Evolutionary conservation across 2,329 filamentous ascomycete species (phyloP).

Genomic region (Myriangium duriaei): DNA sequence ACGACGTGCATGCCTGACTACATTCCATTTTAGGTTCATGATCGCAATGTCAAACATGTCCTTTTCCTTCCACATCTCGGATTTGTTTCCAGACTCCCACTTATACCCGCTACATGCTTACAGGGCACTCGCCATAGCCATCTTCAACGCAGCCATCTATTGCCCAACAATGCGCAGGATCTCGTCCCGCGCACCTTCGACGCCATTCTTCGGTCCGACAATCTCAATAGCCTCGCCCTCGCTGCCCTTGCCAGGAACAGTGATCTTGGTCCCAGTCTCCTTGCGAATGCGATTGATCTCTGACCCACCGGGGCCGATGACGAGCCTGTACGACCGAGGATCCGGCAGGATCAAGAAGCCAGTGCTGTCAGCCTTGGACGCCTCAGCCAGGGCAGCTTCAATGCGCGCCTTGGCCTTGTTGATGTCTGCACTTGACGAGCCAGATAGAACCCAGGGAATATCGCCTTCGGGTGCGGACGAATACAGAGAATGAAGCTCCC

Average conservation of each 20-base stretch:
- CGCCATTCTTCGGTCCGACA: slow-evolving; percentile 61
- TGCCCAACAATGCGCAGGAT: slow-evolving; percentile 66
- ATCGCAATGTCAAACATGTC: no score
- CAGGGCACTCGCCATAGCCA: no score
- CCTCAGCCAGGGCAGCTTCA: slow-evolving; percentile 58
- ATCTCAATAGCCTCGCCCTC: slow-evolving; percentile 88
- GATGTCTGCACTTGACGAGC: slow-evolving; percentile 58
- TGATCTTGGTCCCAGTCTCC: slow-evolving; percentile 86
- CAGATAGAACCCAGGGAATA: slow-evolving; percentile 83
- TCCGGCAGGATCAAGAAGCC: slow-evolving; percentile 87
- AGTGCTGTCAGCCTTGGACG: slow-evolving; percentile 55
- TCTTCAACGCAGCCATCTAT: background rate
- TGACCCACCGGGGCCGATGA: slow-evolving; percentile 78
- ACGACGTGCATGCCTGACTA: no score
- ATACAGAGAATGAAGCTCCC: slow-evolving; percentile 70
- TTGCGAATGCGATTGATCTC: slow-evolving; percentile 90
- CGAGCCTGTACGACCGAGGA: slow-evolving; percentile 74
- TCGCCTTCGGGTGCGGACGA: slow-evolving; percentile 47
- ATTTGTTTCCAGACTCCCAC: no score
- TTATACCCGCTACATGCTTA: no score
- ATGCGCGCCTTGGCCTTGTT: slow-evolving; percentile 69
- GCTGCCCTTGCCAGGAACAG: slow-evolving; percentile 51
- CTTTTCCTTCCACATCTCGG: no score
- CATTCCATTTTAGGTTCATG: no score
- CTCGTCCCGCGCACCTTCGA: slow-evolving; percentile 77